Evolutionary conservation across 257 asterid genomes (phyloP).

Genomic region (Vinca minor): DNA sequence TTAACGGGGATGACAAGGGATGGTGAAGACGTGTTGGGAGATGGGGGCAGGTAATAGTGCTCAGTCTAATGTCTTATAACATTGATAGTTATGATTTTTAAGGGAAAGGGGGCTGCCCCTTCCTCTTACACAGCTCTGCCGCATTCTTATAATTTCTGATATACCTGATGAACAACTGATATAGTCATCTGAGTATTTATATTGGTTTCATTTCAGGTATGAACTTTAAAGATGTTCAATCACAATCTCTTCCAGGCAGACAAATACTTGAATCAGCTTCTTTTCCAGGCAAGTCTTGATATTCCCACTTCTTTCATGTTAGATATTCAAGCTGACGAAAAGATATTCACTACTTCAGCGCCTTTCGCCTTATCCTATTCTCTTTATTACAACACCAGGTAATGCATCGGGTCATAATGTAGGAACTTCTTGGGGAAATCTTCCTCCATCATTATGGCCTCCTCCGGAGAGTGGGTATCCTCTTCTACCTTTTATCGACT

Average conservation of each 20-base stretch:
- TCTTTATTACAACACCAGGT: constrained; percentile 26
- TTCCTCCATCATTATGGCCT: constrained; percentile 88
- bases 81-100: not conserved
- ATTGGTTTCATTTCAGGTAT: constrained; percentile 23
- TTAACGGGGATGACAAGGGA: not conserved
- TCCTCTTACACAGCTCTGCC: not conserved
- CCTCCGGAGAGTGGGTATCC: constrained; percentile 90
- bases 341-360: not conserved
- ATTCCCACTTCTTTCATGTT: not conserved
- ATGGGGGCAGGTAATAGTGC: not conserved
- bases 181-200: not conserved
- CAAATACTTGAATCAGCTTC: constrained; percentile 23
- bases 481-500: constrained; percentile 64
- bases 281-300: constrained; percentile 32
- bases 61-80: not conserved
- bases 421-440: constrained; percentile 50
- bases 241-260: constrained; percentile 22
- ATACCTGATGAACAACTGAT: not conserved
- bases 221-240: constrained; percentile 22
- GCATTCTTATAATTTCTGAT: not conserved
- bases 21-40: not conserved
- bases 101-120: not conserved
- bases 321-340: not conserved
- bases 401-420: constrained; percentile 37
- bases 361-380: not conserved